Evolutionary conservation across 805 yeast genomes (phyloP), one percentile per base, ranked within the genome.

Genomic region (Wickerhamiella azyma): DNA sequence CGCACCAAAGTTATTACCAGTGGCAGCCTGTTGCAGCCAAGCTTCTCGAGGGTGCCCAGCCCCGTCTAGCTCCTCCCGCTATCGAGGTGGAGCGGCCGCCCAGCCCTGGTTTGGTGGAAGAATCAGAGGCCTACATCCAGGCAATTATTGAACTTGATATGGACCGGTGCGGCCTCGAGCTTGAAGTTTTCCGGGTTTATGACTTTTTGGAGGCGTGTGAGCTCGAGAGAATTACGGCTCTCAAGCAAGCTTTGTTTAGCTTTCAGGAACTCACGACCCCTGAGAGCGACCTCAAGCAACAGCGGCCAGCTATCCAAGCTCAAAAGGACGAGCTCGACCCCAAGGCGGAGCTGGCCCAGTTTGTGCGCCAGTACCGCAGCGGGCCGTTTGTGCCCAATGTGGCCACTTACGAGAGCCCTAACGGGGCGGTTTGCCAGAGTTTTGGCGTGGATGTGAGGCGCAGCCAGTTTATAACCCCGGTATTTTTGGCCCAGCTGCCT

Each of bases 391-490:
- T 73, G 43, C 94, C 95, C 7, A 73, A 69, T 33, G 86, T 79
- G 3, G 67, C 75, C 1, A 67, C 78, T 2, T 85, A 82, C 60
- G 85, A 81, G 53, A 80, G 79, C 55, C 84, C 81, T 60, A 79
- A 79, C 57, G 73, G 75, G 50, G 71, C 79, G 8, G 71, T 73
- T 46, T 67, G 75, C 36, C 92, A 84, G 62, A 78, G 81, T 6
- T 85, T 84, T 66, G 95, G 95, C 9, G 82, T 81, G 37, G 86
- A 78, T 49, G 62, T 85, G 30, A 74, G 71, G 33, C 71, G 72
- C 2, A 86, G 81, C 2, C 85, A 86, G 1, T 55, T 76, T 21
- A 62, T 83, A 13, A 65, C 82, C 0, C 76, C 79, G 19, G 62
- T 77, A 1, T 71, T 79, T 18, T 61, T 84, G 35, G 71, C 75